Base-by-base conservation (phyloP, 2,329 filamentous ascomycete species). In the Xylaria sp. region DNA sequence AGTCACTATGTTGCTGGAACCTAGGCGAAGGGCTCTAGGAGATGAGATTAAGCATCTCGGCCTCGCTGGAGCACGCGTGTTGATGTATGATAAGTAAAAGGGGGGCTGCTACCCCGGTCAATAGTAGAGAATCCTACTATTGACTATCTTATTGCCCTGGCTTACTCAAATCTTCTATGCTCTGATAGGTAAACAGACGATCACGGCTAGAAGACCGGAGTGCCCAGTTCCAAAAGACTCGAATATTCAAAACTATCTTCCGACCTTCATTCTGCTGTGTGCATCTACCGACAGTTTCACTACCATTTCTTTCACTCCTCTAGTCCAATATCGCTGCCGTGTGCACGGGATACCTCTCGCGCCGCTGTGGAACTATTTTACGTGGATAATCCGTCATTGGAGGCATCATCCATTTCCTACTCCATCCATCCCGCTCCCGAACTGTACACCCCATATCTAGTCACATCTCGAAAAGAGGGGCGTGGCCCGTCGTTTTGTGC, bases 401-500 rank as follows among this genome's bases (percentile, higher is more conserved):
- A 57, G 51, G 57, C 42, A 60, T 60, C 61, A 56, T n/a, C 17
- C 50, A 43, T 45, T 49, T 53, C 43, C 23, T 63, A 47, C 57
- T 52, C 60, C 51, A 53, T 49, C 33, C 19, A 55, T 59, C 46
- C 57, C 52, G 56, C 40, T 14, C 37, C 43, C n/a, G 11, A 57
- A 46, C n/a, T 28, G 47, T 57, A 15, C n/a, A 33, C 46, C 31
- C 19, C n/a, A 31, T 43, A 17, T 57, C 23, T 52, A 42, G 53
- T 57, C 47, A 57, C 57, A 54, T 31, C 53, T 46, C 42, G 54
- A 21, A 14, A 7, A 31, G 37, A 51, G 31, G 57, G 28, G 46
- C 49, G 45, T 28, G 52, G 33, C 17, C 19, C 35, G 21, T 38
- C 35, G 46, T 28, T 42, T 17, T 49, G 9, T 28, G 25, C n/a